Base-by-base conservation (phyloP, 106 monocot genomes). In the Vanilla planifolia region DNA sequence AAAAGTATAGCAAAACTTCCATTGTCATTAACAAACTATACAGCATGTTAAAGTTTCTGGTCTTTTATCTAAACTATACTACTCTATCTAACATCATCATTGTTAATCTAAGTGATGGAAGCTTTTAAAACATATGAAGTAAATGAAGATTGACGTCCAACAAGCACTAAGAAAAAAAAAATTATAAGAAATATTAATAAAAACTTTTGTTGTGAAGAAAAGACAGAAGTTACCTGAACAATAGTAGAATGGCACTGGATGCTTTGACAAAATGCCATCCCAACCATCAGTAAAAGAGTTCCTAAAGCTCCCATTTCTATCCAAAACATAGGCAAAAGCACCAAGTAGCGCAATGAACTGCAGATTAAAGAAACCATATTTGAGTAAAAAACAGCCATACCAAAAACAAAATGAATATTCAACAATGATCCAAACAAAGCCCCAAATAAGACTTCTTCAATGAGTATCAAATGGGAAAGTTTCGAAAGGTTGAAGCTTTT, bases 171-270 rank as follows among this genome's bases (percentile, higher is more conserved):
- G n/a, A n/a, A n/a, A n/a, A n/a, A n/a, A n/a, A n/a, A n/a, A n/a
- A n/a, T n/a, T n/a, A n/a, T n/a, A n/a, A n/a, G 19, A 10, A 33
- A 19, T 20, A 3, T 34, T 36, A 34, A 57, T 2, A 8, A 53
- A 53, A 53, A 32, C 30, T 50, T 50, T 3, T 48, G 23, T 48
- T 48, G 22, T 50, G 20, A 48, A 20, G 6, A 27, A 61, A 27
- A 24, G 48, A 42, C 11, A 60, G 6, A 27, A 58, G 21, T 33
- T 80, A 95, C 94, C 94, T 63, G 86, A 40, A 66, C 89, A 95
- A 66, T 95, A 95, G 68, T 95, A 95, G 61, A 95, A 95, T 23
- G 94, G 89, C 62, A 95, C 75, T 24, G 89, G 94, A 72, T 95
- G 94, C 59, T 89, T 95, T 45, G 94, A 95, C 43, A 95, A 67